Conservation (phyloP, 768 basidiomycete species). For the Lactifluus rugatus region DNA sequence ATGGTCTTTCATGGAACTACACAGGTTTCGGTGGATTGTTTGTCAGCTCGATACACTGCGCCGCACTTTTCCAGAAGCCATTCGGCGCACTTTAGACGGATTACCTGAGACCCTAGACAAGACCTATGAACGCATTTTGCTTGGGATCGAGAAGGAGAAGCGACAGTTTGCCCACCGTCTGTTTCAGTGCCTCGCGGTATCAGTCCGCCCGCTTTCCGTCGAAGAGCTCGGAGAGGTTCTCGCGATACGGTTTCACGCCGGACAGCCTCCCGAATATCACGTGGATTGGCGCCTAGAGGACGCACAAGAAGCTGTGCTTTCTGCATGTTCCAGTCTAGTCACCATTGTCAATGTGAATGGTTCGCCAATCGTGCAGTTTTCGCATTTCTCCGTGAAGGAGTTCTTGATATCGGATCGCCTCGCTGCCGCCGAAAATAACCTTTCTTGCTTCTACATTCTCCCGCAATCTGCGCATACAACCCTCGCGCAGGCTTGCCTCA, state of each 20-base stretch:
- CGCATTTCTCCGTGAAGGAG: conserved; percentile 7
- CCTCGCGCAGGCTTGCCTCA: conserved; percentile 1
- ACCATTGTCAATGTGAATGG: neutral
- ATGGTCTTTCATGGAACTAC: no score
- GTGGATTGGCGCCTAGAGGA: neutral
- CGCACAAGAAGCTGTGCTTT: neutral
- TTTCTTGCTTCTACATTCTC: neutral
- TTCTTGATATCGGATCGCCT: conserved; percentile 1
- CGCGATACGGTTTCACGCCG: neutral
- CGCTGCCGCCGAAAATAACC: neutral
- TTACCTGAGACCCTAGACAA: neutral
- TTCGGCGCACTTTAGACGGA: neutral
- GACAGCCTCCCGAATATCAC: neutral
- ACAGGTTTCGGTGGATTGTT: conserved; percentile 4
- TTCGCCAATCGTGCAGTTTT: neutral
- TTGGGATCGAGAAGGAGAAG: neutral
- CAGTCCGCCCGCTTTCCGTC: neutral
- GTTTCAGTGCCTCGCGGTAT: neutral
- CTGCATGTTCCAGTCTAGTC: neutral
- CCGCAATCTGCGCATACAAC: neutral
- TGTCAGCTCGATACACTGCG: conserved; percentile 2
- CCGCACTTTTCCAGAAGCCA: neutral
- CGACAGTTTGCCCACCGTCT: neutral
- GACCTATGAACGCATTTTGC: neutral
- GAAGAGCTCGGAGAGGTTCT: conserved; percentile 8